Evolutionary conservation across 257 asterid species (phyloP).

Genomic region (Misopates orontium): DNA sequence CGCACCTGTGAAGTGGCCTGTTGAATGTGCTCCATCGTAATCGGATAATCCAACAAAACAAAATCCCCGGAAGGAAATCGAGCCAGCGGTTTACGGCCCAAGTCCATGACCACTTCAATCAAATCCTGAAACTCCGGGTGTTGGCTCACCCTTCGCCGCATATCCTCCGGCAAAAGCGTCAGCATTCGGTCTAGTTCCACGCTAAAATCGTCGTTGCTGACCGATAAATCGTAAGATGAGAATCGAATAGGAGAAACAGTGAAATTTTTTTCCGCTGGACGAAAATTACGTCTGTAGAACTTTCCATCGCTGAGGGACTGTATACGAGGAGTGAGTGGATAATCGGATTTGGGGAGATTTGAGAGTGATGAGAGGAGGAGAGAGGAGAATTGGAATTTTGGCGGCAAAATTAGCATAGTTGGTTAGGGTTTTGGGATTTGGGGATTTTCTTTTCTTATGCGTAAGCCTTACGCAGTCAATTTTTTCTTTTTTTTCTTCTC

Average conservation of each 20-base stretch:
- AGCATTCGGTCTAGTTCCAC: constrained; percentile 73
- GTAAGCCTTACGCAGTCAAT: no score
- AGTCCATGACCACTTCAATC: constrained; percentile 95
- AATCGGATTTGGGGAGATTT: constrained; percentile 21
- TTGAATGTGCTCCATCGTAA: constrained; percentile 67
- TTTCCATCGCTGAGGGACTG: constrained; percentile 2
- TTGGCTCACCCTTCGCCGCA: constrained; percentile 66
- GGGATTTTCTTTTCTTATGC: constrained; percentile 1
- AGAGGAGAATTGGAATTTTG: constrained; percentile 38
- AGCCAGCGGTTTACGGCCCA: constrained; percentile 93
- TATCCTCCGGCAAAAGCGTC: constrained; percentile 76
- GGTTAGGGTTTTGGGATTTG: constrained; percentile 25
- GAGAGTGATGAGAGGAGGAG: constrained; percentile 31
- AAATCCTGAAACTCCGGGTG: constrained; percentile 70
- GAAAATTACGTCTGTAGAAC: constrained; percentile 9
- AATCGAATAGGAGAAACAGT: constrained; percentile 27
- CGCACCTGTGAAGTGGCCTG: constrained; percentile 72
- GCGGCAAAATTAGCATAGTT: constrained; percentile 42
- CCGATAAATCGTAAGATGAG: constrained; percentile 25
- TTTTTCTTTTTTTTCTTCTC: no score
- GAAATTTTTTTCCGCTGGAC: constrained; percentile 17
- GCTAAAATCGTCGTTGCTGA: constrained; percentile 51
- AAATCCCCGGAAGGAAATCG: constrained; percentile 92
- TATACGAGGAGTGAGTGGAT: background rate
- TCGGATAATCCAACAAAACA: constrained; percentile 65